Evolutionary conservation across 345 rosid genomes (phyloP).

Genomic region (Heritiera fomes): DNA sequence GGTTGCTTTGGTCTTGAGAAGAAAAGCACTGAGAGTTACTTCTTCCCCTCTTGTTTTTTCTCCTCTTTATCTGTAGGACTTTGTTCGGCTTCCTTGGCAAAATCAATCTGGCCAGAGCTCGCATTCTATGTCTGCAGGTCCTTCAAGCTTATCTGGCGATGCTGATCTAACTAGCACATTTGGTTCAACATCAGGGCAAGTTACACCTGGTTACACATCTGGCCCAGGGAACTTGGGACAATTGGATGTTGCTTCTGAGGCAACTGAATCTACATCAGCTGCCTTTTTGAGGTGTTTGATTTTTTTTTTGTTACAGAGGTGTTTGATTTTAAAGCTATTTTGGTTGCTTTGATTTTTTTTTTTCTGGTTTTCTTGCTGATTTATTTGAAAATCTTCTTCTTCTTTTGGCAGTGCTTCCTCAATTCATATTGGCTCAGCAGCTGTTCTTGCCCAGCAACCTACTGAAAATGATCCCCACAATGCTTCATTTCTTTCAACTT

Average conservation of each 20-base stretch:
- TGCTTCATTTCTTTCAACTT: constrained; percentile 45
- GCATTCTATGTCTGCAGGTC: constrained; percentile 51
- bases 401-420: constrained; percentile 47
- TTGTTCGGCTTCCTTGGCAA: constrained; percentile 96
- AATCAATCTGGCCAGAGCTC: constrained; percentile 74
- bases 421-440: constrained; percentile 51
- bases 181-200: constrained; percentile 57
- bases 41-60: neutral
- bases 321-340: constrained; percentile 6
- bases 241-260: constrained; percentile 61
- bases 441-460: constrained; percentile 44
- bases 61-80: constrained; percentile 54
- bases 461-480: constrained; percentile 49
- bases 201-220: constrained; percentile 48
- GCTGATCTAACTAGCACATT: constrained; percentile 45
- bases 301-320: constrained; percentile 40
- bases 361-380: constrained; percentile 14
- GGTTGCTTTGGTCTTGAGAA: constrained; percentile 17
- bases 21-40: constrained; percentile 15
- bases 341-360: neutral
- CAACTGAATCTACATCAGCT: constrained; percentile 56
- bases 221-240: constrained; percentile 48
- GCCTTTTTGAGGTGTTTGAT: constrained; percentile 56
- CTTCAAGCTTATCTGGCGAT: constrained; percentile 56
- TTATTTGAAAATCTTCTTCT: constrained; percentile 20